Conservation (phyloP, 169 alveolate genomes). For the Plasmodium coatneyi region DNA sequence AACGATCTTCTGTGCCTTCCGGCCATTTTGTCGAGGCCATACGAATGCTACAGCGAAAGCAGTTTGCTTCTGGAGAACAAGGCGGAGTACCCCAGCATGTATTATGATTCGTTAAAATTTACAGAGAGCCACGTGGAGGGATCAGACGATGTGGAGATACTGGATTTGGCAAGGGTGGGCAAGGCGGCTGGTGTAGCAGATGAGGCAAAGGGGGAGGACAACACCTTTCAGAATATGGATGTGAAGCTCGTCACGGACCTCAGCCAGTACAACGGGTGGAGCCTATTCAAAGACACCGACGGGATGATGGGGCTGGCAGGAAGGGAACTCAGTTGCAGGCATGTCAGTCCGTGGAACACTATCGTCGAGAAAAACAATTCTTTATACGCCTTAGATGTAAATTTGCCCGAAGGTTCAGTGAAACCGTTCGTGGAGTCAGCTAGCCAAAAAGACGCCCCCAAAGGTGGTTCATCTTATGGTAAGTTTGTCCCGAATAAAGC, state of each 20-base stretch:
- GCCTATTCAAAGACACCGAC: constrained; percentile 52
- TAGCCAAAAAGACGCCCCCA: background rate
- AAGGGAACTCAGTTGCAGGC: constrained; percentile 58
- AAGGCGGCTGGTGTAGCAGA: background rate
- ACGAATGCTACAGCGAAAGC: constrained; percentile 73
- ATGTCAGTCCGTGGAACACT: constrained; percentile 39
- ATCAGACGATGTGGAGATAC: constrained; percentile 23
- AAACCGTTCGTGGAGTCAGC: background rate
- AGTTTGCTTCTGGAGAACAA: constrained; percentile 56
- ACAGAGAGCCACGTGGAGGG: constrained; percentile 61
- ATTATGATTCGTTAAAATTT: constrained; percentile 44
- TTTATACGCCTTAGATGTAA: constrained; percentile 33
- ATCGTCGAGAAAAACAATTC: constrained; percentile 33
- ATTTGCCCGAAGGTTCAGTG: constrained; percentile 26
- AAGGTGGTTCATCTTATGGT: background rate
- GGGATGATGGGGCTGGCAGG: constrained; percentile 73
- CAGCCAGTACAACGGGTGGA: constrained; percentile 41
- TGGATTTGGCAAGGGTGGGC: background rate
- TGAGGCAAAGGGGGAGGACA: background rate
- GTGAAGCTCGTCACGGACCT: constrained; percentile 33
- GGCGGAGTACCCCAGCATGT: constrained; percentile 63
- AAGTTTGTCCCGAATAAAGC: background rate
- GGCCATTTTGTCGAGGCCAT: constrained; percentile 76
- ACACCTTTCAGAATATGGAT: constrained; percentile 3
- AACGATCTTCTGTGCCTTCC: constrained; percentile 71